Evolutionary conservation across 1,284 basidiomycete genomes (phyloP).

Genomic region (Takashimella tepidaria): DNA sequence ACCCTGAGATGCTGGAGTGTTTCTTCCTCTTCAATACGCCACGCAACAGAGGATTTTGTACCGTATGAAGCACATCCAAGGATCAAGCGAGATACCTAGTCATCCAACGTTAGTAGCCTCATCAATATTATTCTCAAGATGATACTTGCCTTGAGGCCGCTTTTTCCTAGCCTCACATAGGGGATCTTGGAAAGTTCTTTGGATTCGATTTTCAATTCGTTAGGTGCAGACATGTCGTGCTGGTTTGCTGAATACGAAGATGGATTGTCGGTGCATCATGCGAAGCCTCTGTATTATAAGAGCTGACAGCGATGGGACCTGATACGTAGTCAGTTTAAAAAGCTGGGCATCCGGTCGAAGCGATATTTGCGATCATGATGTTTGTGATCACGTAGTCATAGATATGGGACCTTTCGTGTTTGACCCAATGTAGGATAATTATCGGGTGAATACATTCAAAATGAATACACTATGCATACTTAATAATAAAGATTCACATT

Average conservation of each 20-base stretch:
- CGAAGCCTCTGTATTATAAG: too few relatives aligned
- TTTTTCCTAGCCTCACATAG: constrained; percentile 50
- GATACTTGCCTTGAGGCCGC: constrained; percentile 48
- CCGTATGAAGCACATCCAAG: constrained; percentile 53
- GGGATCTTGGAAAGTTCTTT: constrained; percentile 10
- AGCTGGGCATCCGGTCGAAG: background rate
- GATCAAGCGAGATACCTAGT: constrained; percentile 46
- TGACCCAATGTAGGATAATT: too few relatives aligned
- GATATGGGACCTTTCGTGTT: too few relatives aligned
- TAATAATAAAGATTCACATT: too few relatives aligned
- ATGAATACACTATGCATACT: too few relatives aligned
- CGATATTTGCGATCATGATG: background rate
- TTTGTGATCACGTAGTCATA: too few relatives aligned
- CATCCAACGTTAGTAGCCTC: background rate
- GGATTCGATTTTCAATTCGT: background rate
- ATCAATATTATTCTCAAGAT: background rate
- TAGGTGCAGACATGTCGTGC: background rate
- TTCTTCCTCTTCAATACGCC: constrained; percentile 45
- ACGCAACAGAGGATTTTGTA: constrained; percentile 13
- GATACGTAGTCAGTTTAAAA: too few relatives aligned
- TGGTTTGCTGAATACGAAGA: too few relatives aligned
- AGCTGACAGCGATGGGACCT: too few relatives aligned
- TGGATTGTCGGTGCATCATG: too few relatives aligned
- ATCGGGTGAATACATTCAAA: too few relatives aligned
- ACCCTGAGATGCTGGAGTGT: constrained; percentile 13